Percentiles rank a stretch among this genome's conserved stretches.
phyloP scores from a whole-genome alignment of 257 asterid genomes.

The Solanum stenotomum region DNA sequence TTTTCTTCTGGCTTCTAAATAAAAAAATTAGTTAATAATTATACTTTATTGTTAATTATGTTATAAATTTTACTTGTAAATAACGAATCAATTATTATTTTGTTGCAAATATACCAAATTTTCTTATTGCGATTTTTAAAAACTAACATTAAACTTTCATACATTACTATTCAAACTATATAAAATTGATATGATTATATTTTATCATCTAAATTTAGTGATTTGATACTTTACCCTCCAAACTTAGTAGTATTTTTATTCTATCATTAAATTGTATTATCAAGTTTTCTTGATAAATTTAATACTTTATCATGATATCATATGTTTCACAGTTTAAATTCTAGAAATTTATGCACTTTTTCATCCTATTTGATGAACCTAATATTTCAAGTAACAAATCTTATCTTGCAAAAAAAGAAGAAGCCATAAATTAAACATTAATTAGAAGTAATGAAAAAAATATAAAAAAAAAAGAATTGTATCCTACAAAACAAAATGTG shows the following conservation, averaged over 20 bases:
- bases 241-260: background rate
- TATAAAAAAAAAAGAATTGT: background rate
- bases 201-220: background rate
- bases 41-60: background rate
- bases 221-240: background rate
- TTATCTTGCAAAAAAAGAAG: background rate
- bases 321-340: background rate
- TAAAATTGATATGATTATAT: background rate
- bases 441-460: background rate
- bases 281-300: background rate
- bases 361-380: background rate
- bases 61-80: background rate
- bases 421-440: background rate
- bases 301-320: background rate
- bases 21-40: background rate
- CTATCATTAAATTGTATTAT: background rate
- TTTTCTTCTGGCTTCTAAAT: background rate
- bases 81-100: background rate
- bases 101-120: too few species aligned
- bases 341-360: background rate
- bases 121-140: background rate
- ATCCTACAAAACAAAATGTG: background rate
- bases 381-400: background rate
- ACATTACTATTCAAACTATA: background rate
- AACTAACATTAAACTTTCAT: background rate